Conservation (phyloP, 805 yeast genomes). For the Yarrowia bubula region DNA sequence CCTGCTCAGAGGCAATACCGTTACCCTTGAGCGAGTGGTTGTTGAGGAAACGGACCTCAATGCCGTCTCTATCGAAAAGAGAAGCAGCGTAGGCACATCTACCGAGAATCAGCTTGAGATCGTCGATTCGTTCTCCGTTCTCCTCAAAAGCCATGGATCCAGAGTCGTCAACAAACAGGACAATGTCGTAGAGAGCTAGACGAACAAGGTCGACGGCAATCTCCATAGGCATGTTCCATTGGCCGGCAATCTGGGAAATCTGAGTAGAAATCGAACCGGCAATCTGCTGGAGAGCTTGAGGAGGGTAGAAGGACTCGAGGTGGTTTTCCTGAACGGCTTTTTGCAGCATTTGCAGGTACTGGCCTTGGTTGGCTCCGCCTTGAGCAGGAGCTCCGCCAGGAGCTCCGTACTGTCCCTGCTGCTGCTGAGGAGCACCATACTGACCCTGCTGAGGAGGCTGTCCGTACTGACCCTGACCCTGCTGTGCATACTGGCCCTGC, state of each 20-base stretch:
- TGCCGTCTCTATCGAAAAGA: conserved; percentile 37
- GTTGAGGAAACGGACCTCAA: conserved; percentile 39
- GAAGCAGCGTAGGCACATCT: conserved; percentile 38
- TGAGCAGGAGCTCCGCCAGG: background rate
- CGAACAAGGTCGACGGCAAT: conserved; percentile 37
- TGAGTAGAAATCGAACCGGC: conserved; percentile 33
- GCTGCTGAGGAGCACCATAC: conserved; percentile 28
- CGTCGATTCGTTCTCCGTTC: conserved; percentile 39
- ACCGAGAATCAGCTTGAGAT: conserved; percentile 36
- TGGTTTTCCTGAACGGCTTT: conserved; percentile 35
- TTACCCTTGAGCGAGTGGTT: conserved; percentile 32
- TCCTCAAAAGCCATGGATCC: conserved; percentile 40
- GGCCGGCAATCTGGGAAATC: conserved; percentile 31
- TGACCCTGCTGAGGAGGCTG: conserved; percentile 29
- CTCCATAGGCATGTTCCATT: conserved; percentile 37
- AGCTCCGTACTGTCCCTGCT: background rate
- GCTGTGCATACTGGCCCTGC: conserved; percentile 29
- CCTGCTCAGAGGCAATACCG: conserved; percentile 33
- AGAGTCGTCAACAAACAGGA: conserved; percentile 38
- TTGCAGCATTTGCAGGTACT: conserved; percentile 31
- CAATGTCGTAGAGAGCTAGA: conserved; percentile 38
- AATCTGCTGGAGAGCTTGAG: conserved; percentile 36
- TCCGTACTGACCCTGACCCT: conserved; percentile 18
- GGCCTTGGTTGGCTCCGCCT: conserved; percentile 27
- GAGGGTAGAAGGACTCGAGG: conserved; percentile 37